phyloP scores from a whole-genome alignment of 768 basidiomycete species.

The Trametes cingulata region DNA sequence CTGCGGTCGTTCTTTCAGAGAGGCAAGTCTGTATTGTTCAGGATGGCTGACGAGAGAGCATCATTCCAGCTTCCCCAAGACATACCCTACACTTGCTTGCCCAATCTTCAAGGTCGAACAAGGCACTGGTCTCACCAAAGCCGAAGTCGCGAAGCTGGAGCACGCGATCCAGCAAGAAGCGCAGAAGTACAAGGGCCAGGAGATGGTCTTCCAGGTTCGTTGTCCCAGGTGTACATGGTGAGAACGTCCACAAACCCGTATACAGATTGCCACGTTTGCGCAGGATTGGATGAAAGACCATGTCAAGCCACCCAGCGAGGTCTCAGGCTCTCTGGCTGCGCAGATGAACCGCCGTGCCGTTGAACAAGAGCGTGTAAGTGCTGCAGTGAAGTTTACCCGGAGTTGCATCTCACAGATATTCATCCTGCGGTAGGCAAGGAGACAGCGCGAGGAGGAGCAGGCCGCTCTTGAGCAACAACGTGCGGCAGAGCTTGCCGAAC shows the following conservation, averaged over 20 bases:
- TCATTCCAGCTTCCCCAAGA: constrained; percentile 67
- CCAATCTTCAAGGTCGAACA: constrained; percentile 70
- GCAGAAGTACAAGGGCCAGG: constrained; percentile 62
- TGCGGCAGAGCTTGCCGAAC: constrained; percentile 53
- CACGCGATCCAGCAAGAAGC: constrained; percentile 66
- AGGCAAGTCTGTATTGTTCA: not conserved
- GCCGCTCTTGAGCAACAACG: constrained; percentile 52
- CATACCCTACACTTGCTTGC: constrained; percentile 72
- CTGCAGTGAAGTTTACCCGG: not conserved
- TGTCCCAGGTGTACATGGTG: too few relatives aligned
- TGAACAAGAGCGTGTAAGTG: constrained; percentile 64
- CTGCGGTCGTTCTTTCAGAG: not conserved
- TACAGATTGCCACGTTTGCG: constrained; percentile 62
- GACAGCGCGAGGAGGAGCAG: constrained; percentile 56
- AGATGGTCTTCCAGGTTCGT: constrained; percentile 78
- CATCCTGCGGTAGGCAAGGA: constrained; percentile 43
- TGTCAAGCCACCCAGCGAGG: constrained; percentile 57
- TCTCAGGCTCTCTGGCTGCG: constrained; percentile 68
- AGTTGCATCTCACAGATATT: not conserved
- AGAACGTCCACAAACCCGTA: not conserved
- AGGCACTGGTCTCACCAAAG: constrained; percentile 59
- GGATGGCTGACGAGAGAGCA: not conserved
- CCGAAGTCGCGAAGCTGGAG: constrained; percentile 57
- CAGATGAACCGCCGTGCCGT: constrained; percentile 76
- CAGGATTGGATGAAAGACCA: constrained; percentile 72